phyloP scores from a whole-genome alignment of 2,329 filamentous ascomycete species.

The Aspergillus viridinutans region DNA sequence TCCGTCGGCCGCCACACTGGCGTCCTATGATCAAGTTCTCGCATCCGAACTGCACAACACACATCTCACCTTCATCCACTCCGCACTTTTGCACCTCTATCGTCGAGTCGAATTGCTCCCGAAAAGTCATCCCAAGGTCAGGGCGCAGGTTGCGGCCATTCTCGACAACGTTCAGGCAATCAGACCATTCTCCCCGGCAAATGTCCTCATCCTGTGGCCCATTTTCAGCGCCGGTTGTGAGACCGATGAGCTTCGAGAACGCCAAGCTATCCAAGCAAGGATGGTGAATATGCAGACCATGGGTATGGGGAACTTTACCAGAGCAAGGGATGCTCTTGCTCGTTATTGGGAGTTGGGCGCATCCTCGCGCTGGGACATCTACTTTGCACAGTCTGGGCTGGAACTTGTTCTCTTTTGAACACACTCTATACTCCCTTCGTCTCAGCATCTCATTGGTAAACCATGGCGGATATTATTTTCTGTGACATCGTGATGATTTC shows the following conservation, averaged over 20 bases:
- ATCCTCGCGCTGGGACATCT: constrained; percentile 17
- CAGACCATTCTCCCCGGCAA: constrained; percentile 19
- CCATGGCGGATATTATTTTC: neutral
- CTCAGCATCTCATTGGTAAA: neutral
- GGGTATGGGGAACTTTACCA: constrained; percentile 28
- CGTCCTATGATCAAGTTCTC: constrained; percentile 7
- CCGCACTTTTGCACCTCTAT: constrained; percentile 26
- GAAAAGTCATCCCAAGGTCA: constrained; percentile 15
- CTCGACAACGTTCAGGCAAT: constrained; percentile 17
- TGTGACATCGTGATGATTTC: neutral
- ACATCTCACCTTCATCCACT: constrained; percentile 24
- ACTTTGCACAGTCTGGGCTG: constrained; percentile 16
- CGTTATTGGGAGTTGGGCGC: constrained; percentile 20
- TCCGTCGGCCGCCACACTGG: constrained; percentile 1
- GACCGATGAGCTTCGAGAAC: constrained; percentile 14
- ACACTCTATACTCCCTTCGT: too few species aligned
- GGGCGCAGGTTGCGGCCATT: constrained; percentile 16
- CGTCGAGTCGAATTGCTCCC: constrained; percentile 20
- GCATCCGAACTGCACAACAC: constrained; percentile 19
- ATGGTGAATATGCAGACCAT: constrained; percentile 26
- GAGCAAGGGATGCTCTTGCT: constrained; percentile 16
- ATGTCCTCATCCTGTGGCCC: constrained; percentile 29
- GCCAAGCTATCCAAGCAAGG: constrained; percentile 16
- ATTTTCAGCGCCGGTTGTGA: constrained; percentile 31
- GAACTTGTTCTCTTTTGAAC: constrained; percentile 24